These are phyloP conservation scores for Scheffersomyces stambukii DNA, from an alignment of 1,139 yeast species.

Conservation along the genomic window DNA sequence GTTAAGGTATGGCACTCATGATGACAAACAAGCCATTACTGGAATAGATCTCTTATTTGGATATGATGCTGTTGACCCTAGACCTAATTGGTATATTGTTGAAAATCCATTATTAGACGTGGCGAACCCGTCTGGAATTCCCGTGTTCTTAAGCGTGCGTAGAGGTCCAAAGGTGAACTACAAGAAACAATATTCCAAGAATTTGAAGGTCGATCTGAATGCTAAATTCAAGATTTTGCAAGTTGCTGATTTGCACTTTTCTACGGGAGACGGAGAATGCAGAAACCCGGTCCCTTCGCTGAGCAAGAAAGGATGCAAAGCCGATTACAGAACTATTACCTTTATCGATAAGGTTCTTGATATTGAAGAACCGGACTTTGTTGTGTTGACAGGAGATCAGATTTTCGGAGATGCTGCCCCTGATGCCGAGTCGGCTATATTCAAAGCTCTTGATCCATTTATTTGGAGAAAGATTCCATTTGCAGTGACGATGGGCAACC, in stretches of 20 bases:
- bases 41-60: slow-evolving; percentile 68
- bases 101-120: slow-evolving; percentile 21
- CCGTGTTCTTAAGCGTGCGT: slow-evolving; percentile 29
- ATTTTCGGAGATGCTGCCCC: slow-evolving; percentile 66
- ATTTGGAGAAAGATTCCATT: slow-evolving; percentile 67
- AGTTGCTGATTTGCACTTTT: slow-evolving; percentile 81
- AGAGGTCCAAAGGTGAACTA: slow-evolving; percentile 22
- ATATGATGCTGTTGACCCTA: slow-evolving; percentile 68
- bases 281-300: slow-evolving; percentile 60
- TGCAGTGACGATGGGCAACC: slow-evolving; percentile 60
- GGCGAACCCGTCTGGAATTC: slow-evolving; percentile 15
- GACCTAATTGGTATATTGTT: slow-evolving; percentile 62
- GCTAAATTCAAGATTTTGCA: slow-evolving; percentile 73
- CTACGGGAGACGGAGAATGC: slow-evolving; percentile 74
- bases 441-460: slow-evolving; percentile 74
- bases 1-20: slow-evolving; percentile 35
- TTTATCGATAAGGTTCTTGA: slow-evolving; percentile 66
- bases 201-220: slow-evolving; percentile 24
- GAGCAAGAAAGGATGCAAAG: slow-evolving; percentile 49
- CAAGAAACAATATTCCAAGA: slow-evolving; percentile 14
- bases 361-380: slow-evolving; percentile 72
- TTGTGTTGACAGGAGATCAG: slow-evolving; percentile 85
- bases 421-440: slow-evolving; percentile 73
- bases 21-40: slow-evolving; percentile 29
- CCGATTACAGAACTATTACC: slow-evolving; percentile 64